phyloP scores from a whole-genome alignment of 2,329 filamentous ascomycete genomes.

The Fusarium ambrosium region DNA sequence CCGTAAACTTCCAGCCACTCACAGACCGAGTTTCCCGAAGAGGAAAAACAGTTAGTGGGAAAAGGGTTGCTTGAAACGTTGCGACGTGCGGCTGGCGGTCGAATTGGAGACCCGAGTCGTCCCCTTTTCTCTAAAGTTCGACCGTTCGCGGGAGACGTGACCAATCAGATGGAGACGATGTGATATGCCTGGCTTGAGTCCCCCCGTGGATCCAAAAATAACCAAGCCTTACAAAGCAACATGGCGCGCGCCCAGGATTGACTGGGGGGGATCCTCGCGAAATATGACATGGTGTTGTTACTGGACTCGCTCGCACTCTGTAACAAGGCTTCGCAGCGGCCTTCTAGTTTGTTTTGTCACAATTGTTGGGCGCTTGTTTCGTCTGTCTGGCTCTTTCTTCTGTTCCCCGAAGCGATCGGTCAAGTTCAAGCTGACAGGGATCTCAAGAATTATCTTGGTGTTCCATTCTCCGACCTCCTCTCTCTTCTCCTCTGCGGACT shows the following conservation, averaged over 20 bases:
- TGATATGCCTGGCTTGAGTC: too few relatives aligned
- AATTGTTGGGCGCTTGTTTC: slow-evolving; percentile 34
- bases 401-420: neutral
- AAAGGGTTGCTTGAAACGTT: slow-evolving; percentile 31
- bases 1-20: slow-evolving; percentile 3
- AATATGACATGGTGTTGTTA: neutral
- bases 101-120: slow-evolving; percentile 23
- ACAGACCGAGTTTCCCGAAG: neutral
- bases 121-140: slow-evolving; percentile 4
- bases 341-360: neutral
- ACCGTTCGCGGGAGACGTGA: slow-evolving; percentile 19
- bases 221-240: neutral
- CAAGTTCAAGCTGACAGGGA: slow-evolving; percentile 6
- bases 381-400: slow-evolving; percentile 1
- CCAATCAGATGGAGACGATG: slow-evolving; percentile 12
- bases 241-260: neutral
- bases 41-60: neutral
- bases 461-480: neutral
- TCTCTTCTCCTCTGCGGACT: neutral
- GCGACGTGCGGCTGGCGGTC: slow-evolving; percentile 33
- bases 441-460: neutral
- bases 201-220: slow-evolving; percentile 15
- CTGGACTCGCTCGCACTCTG: slow-evolving; percentile 5
- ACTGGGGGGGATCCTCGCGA: slow-evolving; percentile 4
- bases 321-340: slow-evolving; percentile 10